A percentile compares a stretch with the other conserved stretches of the same genome.
Conservation (phyloP, 495 filamentous ascomycete genomes). For the Xylaria venustula region DNA sequence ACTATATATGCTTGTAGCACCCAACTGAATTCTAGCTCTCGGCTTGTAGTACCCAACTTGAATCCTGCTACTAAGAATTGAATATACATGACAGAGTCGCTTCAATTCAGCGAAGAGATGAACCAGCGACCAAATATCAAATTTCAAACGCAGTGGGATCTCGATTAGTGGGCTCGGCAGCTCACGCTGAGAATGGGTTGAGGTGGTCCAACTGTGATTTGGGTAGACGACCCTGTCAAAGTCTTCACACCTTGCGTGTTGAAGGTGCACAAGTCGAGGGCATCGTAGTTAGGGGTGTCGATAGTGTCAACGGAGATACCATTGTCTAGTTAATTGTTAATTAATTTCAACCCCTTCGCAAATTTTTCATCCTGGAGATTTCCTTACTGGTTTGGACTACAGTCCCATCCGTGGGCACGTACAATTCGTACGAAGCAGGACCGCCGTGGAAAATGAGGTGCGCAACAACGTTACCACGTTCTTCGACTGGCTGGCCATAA, state of each 20-base stretch:
- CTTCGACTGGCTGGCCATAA: slow-evolving; percentile 14
- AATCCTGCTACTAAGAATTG: no score
- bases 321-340: slow-evolving; percentile 14
- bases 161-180: no score
- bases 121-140: no score
- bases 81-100: no score
- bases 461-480: slow-evolving; percentile 9
- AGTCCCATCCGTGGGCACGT: slow-evolving; percentile 18
- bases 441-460: slow-evolving; percentile 27
- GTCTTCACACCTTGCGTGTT: slow-evolving; percentile 20
- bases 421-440: slow-evolving; percentile 25
- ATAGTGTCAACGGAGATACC: slow-evolving; percentile 26
- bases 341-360: neutral
- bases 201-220: slow-evolving; percentile 29
- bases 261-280: slow-evolving; percentile 23
- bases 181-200: slow-evolving; percentile 28
- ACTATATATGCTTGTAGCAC: no score
- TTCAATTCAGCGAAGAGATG: no score
- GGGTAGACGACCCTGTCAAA: slow-evolving; percentile 20
- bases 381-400: slow-evolving; percentile 18
- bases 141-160: no score
- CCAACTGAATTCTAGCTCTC: no score
- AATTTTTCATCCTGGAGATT: neutral
- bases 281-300: slow-evolving; percentile 20
- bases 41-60: no score